Evolutionary conservation across 345 rosid species (phyloP).

Genomic region (Trapa bicornis): DNA sequence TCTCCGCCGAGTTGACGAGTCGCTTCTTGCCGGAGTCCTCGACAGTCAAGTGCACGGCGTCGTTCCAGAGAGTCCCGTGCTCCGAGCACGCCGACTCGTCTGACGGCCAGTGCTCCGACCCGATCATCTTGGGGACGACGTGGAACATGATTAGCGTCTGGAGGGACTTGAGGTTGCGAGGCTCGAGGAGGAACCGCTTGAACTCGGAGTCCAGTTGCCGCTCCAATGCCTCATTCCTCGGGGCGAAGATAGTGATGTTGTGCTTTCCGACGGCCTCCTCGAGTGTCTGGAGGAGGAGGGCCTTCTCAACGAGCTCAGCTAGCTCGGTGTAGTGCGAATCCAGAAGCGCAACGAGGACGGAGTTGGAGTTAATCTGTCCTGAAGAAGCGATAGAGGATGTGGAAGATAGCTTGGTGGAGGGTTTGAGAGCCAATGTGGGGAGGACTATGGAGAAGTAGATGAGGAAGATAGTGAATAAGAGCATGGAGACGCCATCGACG

Average conservation of each 20-base stretch:
- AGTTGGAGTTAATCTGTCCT: constrained; percentile 67
- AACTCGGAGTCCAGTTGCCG: constrained; percentile 75
- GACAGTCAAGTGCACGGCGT: constrained; percentile 33
- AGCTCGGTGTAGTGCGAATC: constrained; percentile 91
- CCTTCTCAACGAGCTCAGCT: constrained; percentile 82
- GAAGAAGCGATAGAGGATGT: constrained; percentile 12
- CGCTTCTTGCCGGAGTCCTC: constrained; percentile 17
- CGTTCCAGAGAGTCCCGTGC: constrained; percentile 39
- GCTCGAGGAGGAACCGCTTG: constrained; percentile 85
- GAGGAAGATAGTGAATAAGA: constrained; percentile 16
- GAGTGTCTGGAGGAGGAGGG: constrained; percentile 70
- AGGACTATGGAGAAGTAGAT: constrained; percentile 9
- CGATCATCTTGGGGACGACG: constrained; percentile 53
- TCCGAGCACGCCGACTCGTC: constrained; percentile 11
- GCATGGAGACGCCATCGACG: constrained; percentile 31
- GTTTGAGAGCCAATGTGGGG: constrained; percentile 24
- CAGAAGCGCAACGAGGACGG: constrained; percentile 77
- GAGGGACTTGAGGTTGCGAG: constrained; percentile 68
- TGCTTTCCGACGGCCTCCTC: constrained; percentile 71
- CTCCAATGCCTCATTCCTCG: constrained; percentile 73
- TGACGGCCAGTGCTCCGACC: constrained; percentile 41
- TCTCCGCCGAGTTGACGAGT: constrained; percentile 33
- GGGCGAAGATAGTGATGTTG: constrained; percentile 91
- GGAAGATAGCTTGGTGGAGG: background rate
- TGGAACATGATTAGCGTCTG: constrained; percentile 70